Evolutionary conservation across 2,329 filamentous ascomycete genomes (phyloP), one percentile per base, ranked within the genome.

Genomic region (Microdochium nivale): DNA sequence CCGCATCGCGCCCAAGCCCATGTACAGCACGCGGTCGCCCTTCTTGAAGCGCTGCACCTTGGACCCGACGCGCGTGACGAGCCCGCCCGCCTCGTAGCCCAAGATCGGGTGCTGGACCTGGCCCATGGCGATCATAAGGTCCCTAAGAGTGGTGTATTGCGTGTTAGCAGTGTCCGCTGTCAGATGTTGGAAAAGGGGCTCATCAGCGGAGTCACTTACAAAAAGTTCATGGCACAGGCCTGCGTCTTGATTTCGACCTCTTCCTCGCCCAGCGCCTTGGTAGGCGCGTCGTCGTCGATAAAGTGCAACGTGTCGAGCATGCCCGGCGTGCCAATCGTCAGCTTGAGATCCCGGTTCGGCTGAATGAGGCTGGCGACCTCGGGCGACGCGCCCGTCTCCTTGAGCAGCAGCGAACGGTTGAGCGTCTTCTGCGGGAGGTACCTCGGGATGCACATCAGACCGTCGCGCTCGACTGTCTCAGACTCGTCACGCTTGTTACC

Each of bases 1-100:
- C 4, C n/a, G 62, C 62, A 21, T 54, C 53, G 25, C 25, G 14
- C 46, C 46, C 3, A 25, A 19, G 16, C 25, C 48, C 48, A 40
- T 49, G 25, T 30, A 37, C 2, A 60, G 57, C 4, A 67, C 65
- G 1, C 61, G 58, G 27, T 67, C 62, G 11, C 65, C 65, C 3
- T 54, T 46, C 2, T 52, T 52, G 35, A 65, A 58, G 21, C 33
- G 24, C 37, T 51, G 27, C 21, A 32, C 37, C 48, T 32, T n/a
- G 1, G 62, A 16, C n/a, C 48, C 48, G 23, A 49, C 30, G 14
- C 30, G 48, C 3, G 48, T 35, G 7, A 49, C 48, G 11, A 40
- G 10, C 13, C 30, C 48, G 27, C 24, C 48, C 11, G 24, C 25
- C 50, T 67, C 66, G 25, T 56, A 54, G 10, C 48, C 48, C 3